Evolutionary conservation across 495 filamentous ascomycete species (phyloP).

Genomic region (Cudoniella acicularis): DNA sequence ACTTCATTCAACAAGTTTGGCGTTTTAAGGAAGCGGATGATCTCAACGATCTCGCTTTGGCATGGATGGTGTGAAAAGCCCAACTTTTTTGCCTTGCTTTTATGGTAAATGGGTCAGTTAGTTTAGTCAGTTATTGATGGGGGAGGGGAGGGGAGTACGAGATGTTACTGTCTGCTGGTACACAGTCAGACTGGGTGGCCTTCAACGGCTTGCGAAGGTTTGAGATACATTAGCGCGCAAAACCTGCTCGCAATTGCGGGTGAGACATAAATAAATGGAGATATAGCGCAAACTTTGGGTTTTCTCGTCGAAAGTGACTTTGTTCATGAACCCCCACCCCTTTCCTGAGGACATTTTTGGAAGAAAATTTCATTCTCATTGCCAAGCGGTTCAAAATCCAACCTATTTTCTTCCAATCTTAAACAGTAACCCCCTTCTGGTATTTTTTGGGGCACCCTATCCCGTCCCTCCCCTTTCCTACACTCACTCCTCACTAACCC

Average conservation of each 20-base stretch:
- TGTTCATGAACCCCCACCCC: too few relatives aligned
- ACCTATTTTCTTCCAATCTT: too few relatives aligned
- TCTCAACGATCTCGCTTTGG: slow-evolving; percentile 29
- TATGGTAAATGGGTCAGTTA: background rate
- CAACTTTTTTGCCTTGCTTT: background rate
- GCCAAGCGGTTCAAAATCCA: too few relatives aligned
- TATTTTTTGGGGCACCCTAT: too few relatives aligned
- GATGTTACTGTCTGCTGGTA: background rate
- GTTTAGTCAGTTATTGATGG: too few relatives aligned
- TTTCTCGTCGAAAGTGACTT: too few relatives aligned
- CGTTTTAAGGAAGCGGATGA: slow-evolving; percentile 21
- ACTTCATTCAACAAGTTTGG: slow-evolving; percentile 41
- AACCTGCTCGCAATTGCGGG: background rate
- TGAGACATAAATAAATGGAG: too few relatives aligned
- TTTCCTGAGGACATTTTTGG: too few relatives aligned
- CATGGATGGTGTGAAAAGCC: slow-evolving; percentile 3
- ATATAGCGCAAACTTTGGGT: too few relatives aligned
- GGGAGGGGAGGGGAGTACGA: background rate
- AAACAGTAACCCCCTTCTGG: too few relatives aligned
- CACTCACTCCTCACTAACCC: slow-evolving; percentile 30
- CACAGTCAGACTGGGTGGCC: background rate
- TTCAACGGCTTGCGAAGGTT: background rate
- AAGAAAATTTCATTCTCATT: too few relatives aligned
- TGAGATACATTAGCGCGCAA: background rate
- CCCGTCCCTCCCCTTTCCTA: too few relatives aligned